Evolutionary conservation across 148 eudicot species (phyloP).

Genomic region (Heliosperma pusillum): DNA sequence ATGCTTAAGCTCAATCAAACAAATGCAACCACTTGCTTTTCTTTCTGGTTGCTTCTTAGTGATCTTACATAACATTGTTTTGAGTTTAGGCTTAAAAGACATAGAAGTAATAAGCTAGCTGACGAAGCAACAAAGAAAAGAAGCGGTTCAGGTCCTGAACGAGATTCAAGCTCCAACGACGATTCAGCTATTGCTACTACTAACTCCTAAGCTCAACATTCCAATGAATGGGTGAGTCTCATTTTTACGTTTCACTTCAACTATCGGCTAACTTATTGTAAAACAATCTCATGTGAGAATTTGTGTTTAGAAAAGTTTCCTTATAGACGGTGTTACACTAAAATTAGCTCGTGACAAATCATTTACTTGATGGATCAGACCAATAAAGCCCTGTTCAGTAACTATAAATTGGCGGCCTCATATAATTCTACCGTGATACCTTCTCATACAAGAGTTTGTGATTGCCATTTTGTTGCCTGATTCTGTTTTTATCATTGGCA

Average conservation of each 20-base stretch:
- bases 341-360: too few relatives aligned
- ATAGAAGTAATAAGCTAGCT: constrained; percentile 17
- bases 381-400: too few relatives aligned
- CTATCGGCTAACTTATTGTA: not conserved
- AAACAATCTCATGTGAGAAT: not conserved
- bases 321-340: too few relatives aligned
- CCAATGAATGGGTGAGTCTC: not conserved
- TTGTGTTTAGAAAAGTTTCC: not conserved
- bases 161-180: constrained; percentile 30
- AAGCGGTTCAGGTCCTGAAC: constrained; percentile 17
- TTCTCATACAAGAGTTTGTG: too few relatives aligned
- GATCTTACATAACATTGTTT: not conserved
- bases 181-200: constrained; percentile 6
- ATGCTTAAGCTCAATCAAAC: too few relatives aligned
- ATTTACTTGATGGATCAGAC: too few relatives aligned
- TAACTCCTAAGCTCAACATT: constrained; percentile 5
- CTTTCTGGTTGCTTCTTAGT: not conserved
- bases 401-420: too few relatives aligned
- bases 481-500: not conserved
- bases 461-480: too few relatives aligned
- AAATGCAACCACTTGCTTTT: too few relatives aligned
- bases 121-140: constrained; percentile 15
- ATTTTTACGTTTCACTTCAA: not conserved
- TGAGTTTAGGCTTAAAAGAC: constrained; percentile 20
- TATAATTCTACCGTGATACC: too few relatives aligned